A percentile compares a stretch with the other conserved stretches of the same genome.
Conservation (phyloP, 306 rosid genomes). For the Leucaena leucocephala region DNA sequence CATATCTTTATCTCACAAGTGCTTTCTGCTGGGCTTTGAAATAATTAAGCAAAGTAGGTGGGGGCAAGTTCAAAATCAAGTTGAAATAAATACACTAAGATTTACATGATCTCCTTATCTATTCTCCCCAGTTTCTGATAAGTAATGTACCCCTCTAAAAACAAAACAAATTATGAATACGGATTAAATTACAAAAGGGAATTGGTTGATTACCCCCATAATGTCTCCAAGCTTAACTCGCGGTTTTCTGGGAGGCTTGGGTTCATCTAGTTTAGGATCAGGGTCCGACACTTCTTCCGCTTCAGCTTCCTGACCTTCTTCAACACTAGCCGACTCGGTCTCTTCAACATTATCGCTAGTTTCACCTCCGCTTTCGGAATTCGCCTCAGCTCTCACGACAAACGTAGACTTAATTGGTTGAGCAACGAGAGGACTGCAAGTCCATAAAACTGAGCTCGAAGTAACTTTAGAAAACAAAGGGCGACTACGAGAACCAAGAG, state of each 20-base stretch:
- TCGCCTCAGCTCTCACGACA: constrained; percentile 61
- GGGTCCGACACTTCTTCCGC: constrained; percentile 41
- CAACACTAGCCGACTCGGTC: constrained; percentile 35
- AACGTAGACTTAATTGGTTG: constrained; percentile 43
- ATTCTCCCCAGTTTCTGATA: not conserved
- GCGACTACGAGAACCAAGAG: constrained; percentile 30
- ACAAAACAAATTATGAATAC: not conserved
- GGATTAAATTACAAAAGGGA: not conserved
- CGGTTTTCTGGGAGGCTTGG: constrained; percentile 62
- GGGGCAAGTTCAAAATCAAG: not conserved
- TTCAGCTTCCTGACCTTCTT: constrained; percentile 45
- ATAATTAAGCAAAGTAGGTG: not conserved
- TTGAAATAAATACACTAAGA: not conserved
- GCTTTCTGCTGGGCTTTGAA: not conserved
- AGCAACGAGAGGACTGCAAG: constrained; percentile 45
- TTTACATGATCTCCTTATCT: not conserved
- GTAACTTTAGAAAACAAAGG: constrained; percentile 49
- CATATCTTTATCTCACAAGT: not conserved
- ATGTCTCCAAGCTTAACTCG: constrained; percentile 93
- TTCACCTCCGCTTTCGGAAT: constrained; percentile 46
- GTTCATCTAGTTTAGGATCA: constrained; percentile 45
- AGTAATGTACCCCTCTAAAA: not conserved
- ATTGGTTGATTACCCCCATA: constrained; percentile 74
- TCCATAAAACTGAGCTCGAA: constrained; percentile 49
- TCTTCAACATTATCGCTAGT: constrained; percentile 38